Base-by-base conservation (phyloP, 2,329 filamentous ascomycete species). In the Diaporthe sp. region DNA sequence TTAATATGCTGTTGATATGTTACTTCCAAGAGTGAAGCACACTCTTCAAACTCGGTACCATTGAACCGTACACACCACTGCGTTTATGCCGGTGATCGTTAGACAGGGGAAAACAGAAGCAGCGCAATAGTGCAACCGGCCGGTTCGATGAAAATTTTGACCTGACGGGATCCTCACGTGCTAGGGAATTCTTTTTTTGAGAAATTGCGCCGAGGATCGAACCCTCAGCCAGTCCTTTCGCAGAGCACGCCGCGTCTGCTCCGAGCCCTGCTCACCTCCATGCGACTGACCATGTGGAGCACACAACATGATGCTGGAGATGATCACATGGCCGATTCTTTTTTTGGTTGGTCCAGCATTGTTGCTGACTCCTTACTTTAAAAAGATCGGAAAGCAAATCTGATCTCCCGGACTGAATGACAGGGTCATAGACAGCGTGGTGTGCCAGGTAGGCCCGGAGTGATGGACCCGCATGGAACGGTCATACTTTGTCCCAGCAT, bases 401-500 rank as follows among this genome's bases (percentile, higher is more conserved):
- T 68, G 65, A n/a, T 28, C 34, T 28, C 46, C 46, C 65, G 46
- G 31, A 4, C 15, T 19, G 46, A 53, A n/a, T 42, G 65, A 25
- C 65, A 53, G 65, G 65, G 46, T 68, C 46, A 53, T 53, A 19
- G 46, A 68, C 22, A 4, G 3, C 8, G 22, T 12, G 2, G 4
- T 28, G 57, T 59, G 31, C 19, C 62, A 19, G 31, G 19, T 25
- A n/a, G 37, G 59, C 13, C 25, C 59, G 46, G 65, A 25, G 28
- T 8, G 61, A 31, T 68, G 46, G 31, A n/a, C 22, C 46, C 31
- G 65, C 28, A 39, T 68, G 46, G 65, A 25, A 68, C 65, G 10
- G 46, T 53, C 34, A 68, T 68, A 34, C 65, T 68, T 68, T 39
- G 65, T 39, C 31, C 65, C 65, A 53, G 46, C 31, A 68, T n/a